Evolutionary conservation across 2,329 filamentous ascomycete species (phyloP), one percentile per base, ranked within the genome.

Genomic region (Penicillium verrucosum): DNA sequence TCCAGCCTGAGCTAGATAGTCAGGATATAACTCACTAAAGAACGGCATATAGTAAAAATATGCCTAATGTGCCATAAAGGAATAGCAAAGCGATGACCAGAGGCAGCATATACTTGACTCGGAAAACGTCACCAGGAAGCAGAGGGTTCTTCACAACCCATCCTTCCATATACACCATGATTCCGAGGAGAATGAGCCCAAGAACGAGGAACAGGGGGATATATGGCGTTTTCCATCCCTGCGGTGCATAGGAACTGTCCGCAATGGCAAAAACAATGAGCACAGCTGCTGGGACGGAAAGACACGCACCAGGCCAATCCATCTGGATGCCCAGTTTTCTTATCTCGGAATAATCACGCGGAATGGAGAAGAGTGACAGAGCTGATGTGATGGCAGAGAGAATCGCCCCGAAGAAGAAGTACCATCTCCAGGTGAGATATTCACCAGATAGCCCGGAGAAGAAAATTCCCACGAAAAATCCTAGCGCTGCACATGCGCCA

Each of bases 181-280:
- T 73, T 1, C 73, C 74, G 1, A 94, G 76, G 8, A 88, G 72
- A 0, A 89, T 55, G 6, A 81, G 73, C 0, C 89, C 89, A 1
- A 88, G 38, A 3, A 85, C 74, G 45, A 93, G 82, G 0, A 85
- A 84, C 10, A 86, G 76, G 40, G 83, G 82, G 37, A 93, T 86
- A 62, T 91, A 90, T 1, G 88, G 86, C 0, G 87, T 90, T n/a
- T 73, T 77, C 89, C 89, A 93, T 1, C 86, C 84, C 3, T 85
- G 69, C 0, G 85, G 82, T 0, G 88, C 88, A 69, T 90, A 85
- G 0, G 85, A 82, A 8, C 85, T 86, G 46, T 90, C 86, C 0
- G 89, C 92, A 50, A 94, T 82, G 0, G 89, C 87, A 65, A 87
- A 93, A 0, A 91, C 86, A 60, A 90, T 78, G 27, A 94, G 78